A percentile compares a stretch with the other conserved stretches of the same genome.
phyloP scores from a whole-genome alignment of 192 early-diverging fungal species.

The Coemansia sp. region DNA sequence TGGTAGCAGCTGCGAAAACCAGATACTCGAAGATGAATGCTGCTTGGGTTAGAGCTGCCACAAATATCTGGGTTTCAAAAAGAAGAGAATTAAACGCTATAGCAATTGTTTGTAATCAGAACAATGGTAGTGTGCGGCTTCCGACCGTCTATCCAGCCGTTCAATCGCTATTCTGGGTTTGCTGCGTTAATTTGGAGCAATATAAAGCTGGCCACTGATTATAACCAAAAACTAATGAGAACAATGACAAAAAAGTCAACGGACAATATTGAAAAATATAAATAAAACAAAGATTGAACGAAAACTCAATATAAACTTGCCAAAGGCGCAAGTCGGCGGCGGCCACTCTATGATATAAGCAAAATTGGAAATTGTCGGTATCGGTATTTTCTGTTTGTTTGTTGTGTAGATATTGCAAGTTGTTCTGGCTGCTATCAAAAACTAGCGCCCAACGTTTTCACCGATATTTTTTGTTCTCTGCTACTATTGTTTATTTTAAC shows the following conservation, averaged over 20 bases:
- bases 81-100: background rate
- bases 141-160: background rate
- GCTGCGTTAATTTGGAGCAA: background rate
- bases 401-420: background rate
- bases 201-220: background rate
- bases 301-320: background rate
- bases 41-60: background rate
- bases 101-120: background rate
- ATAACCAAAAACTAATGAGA: background rate
- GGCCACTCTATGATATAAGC: background rate
- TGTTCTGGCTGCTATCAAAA: background rate
- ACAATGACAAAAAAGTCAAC: background rate
- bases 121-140: slow-evolving; percentile 1
- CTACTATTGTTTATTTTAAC: slow-evolving; percentile 11
- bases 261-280: background rate
- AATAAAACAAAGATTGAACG: background rate
- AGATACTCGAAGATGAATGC: background rate
- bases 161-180: background rate
- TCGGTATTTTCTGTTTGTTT: slow-evolving; percentile 8
- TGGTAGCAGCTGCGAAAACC: background rate
- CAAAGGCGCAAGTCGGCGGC: background rate
- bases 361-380: background rate
- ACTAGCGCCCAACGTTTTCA: background rate
- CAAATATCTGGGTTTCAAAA: slow-evolving; percentile 2
- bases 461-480: background rate